These are phyloP conservation scores for Dioszegia crocea DNA, from an alignment of 768 basidiomycete species.

Conservation along the genomic window DNA sequence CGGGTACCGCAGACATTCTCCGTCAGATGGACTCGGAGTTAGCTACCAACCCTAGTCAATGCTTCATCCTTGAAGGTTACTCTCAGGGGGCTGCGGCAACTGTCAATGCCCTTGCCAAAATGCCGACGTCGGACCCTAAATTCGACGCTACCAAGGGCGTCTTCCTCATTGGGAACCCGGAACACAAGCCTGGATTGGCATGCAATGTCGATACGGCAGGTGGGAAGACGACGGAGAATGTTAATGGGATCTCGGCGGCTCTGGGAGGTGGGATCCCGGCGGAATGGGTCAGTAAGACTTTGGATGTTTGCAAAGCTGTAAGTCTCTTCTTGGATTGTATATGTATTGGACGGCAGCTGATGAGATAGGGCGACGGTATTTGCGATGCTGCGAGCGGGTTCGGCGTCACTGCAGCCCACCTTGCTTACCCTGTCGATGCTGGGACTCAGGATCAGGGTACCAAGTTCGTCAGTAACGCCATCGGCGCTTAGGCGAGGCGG, in stretches of 20 bases:
- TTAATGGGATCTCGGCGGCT: conserved; percentile 11
- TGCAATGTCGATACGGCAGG: conserved; percentile 23
- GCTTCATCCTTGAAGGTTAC: conserved; percentile 25
- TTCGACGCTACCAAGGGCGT: conserved; percentile 27
- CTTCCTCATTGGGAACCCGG: conserved; percentile 25
- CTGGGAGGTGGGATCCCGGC: conserved; percentile 9
- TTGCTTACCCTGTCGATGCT: conserved; percentile 12
- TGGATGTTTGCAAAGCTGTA: conserved; percentile 24
- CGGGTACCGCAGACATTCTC: conserved; percentile 21
- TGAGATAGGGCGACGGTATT: conserved; percentile 9
- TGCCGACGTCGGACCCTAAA: conserved; percentile 2
- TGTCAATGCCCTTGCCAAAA: conserved; percentile 8
- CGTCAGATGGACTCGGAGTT: conserved; percentile 7
- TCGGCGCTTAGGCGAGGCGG: background rate
- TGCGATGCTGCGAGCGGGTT: conserved; percentile 20
- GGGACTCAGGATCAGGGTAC: conserved; percentile 1
- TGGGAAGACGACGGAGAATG: conserved; percentile 14
- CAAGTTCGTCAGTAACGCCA: background rate
- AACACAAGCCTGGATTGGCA: conserved; percentile 13
- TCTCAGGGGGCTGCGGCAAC: conserved; percentile 27
- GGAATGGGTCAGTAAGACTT: conserved; percentile 15
- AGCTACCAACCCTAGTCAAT: conserved; percentile 10
- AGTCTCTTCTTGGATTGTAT: background rate
- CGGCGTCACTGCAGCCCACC: conserved; percentile 17
- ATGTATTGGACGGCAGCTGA: background rate